These are phyloP conservation scores for Schoenoplectus triqueter DNA, from an alignment of 202 grass and related monocot genomes.

Conservation along the genomic window DNA sequence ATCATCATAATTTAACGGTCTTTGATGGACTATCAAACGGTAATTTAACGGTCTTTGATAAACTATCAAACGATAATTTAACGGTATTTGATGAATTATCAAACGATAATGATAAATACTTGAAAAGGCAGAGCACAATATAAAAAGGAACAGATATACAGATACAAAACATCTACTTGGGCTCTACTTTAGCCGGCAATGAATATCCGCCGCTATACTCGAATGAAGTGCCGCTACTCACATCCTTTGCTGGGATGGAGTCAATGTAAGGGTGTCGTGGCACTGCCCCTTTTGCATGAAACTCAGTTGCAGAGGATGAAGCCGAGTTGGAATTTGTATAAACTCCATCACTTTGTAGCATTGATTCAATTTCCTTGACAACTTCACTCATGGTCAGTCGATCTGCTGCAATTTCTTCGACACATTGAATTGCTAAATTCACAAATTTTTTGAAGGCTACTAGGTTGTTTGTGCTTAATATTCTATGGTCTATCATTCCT, in stretches of 20 bases:
- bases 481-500: slow-evolving; percentile 66
- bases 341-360: slow-evolving; percentile 75
- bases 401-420: slow-evolving; percentile 56
- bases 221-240: slow-evolving; percentile 62
- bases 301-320: slow-evolving; percentile 67
- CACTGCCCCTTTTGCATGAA: slow-evolving; percentile 48
- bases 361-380: slow-evolving; percentile 87
- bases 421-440: slow-evolving; percentile 67
- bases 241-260: slow-evolving; percentile 59
- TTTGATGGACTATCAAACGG: no score
- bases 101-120: not conserved
- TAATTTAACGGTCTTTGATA: no score
- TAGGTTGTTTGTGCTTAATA: slow-evolving; percentile 54
- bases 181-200: slow-evolving; percentile 64
- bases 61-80: no score
- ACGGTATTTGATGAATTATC: no score
- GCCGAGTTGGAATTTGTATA: slow-evolving; percentile 61
- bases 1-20: no score
- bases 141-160: slow-evolving; percentile 21
- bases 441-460: slow-evolving; percentile 74
- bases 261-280: slow-evolving; percentile 68
- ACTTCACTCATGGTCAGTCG: slow-evolving; percentile 75
- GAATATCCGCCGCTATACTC: slow-evolving; percentile 83
- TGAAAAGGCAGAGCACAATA: not conserved
- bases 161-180: slow-evolving; percentile 60